A percentile compares a stretch with the other conserved stretches of the same genome.
Conservation (phyloP, 768 basidiomycete species). For the Galerina sulciceps region DNA sequence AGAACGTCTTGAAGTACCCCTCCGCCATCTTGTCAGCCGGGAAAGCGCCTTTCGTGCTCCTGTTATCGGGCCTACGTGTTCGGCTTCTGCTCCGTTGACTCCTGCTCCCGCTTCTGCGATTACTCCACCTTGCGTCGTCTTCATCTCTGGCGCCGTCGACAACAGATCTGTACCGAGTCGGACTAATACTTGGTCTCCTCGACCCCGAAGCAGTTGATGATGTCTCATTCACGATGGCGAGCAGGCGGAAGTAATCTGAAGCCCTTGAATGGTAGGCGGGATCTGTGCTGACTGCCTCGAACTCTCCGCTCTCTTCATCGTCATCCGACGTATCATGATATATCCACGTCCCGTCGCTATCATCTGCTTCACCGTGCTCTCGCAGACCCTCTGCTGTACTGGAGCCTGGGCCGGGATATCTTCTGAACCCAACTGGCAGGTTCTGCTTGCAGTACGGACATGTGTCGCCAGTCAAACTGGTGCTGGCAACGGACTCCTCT, state of each 20-base stretch:
- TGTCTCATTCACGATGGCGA: slow-evolving; percentile 74
- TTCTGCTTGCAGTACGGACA: slow-evolving; percentile 82
- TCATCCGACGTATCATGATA: slow-evolving; percentile 12
- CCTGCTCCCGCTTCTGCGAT: slow-evolving; percentile 4
- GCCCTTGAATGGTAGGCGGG: slow-evolving; percentile 57
- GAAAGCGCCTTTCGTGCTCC: slow-evolving; percentile 44
- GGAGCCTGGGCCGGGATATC: slow-evolving; percentile 12
- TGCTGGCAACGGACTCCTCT: slow-evolving; percentile 9
- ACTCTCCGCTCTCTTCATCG: slow-evolving; percentile 13
- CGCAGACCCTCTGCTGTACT: slow-evolving; percentile 20
- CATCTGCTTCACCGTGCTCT: slow-evolving; percentile 14
- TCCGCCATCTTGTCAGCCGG: slow-evolving; percentile 80
- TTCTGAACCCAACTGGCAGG: slow-evolving; percentile 50
- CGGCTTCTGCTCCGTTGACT: slow-evolving; percentile 9
- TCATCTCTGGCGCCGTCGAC: slow-evolving; percentile 1
- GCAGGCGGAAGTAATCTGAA: slow-evolving; percentile 80
- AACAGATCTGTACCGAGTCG: slow-evolving; percentile 14
- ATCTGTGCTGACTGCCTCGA: slow-evolving; percentile 37
- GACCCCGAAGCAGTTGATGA: slow-evolving; percentile 58
- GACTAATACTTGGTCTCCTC: slow-evolving; percentile 28
- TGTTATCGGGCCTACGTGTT: slow-evolving; percentile 14
- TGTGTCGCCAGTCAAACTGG: slow-evolving; percentile 21
- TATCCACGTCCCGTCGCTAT: neutral
- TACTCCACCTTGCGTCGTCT: neutral
- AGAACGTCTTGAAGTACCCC: slow-evolving; percentile 93